Percentiles rank a stretch among this genome's conserved stretches.
phyloP scores from a whole-genome alignment of 2,329 filamentous ascomycete species.

The Fusarium nygamai region DNA sequence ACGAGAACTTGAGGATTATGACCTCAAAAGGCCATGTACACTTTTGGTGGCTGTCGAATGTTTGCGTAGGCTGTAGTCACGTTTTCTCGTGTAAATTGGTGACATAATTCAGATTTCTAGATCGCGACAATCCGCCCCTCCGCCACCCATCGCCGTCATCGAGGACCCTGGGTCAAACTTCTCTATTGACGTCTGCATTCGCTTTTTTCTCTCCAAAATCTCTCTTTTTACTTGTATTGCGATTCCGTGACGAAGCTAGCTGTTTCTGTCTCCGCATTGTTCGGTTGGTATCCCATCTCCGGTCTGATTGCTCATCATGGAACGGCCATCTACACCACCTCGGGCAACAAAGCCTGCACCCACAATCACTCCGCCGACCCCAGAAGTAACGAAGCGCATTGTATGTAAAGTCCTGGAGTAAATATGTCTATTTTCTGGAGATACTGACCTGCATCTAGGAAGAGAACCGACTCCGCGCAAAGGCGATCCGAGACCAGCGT shows the following conservation, averaged over 20 bases:
- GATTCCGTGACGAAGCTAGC: neutral
- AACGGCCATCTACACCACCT: slow-evolving; percentile 59
- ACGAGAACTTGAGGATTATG: neutral
- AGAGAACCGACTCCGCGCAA: slow-evolving; percentile 86
- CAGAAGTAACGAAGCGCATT: slow-evolving; percentile 64
- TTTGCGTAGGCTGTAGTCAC: slow-evolving; percentile 31
- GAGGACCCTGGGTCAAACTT: neutral
- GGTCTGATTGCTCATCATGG: slow-evolving; percentile 50
- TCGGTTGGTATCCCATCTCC: neutral
- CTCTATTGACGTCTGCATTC: neutral
- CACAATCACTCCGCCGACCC: slow-evolving; percentile 60
- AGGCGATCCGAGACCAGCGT: slow-evolving; percentile 80
- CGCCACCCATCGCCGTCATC: slow-evolving; percentile 34
- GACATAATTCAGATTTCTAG: slow-evolving; percentile 35
- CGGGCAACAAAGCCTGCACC: slow-evolving; percentile 45
- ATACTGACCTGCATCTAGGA: slow-evolving; percentile 64
- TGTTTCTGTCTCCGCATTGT: neutral
- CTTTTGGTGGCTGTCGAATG: neutral
- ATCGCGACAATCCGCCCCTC: slow-evolving; percentile 44
- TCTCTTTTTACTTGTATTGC: too few relatives aligned
- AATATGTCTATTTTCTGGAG: accelerated
- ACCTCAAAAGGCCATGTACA: neutral
- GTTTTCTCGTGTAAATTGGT: slow-evolving; percentile 47
- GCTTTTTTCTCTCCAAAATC: neutral
- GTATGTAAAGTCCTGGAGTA: slow-evolving; percentile 49